Evolutionary conservation across 805 yeast genomes (phyloP).

Genomic region (Suhomyces prunicola): DNA sequence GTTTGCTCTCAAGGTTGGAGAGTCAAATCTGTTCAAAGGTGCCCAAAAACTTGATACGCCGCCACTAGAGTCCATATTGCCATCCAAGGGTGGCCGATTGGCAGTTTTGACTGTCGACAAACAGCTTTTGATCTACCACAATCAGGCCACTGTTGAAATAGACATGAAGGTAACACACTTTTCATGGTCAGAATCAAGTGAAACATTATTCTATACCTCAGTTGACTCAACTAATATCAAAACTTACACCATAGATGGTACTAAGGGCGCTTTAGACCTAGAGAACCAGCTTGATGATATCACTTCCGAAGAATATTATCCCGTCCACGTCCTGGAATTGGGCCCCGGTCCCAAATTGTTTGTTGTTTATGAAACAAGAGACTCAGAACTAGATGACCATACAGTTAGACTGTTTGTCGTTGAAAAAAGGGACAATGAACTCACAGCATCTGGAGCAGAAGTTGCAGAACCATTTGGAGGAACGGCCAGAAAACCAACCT

Average conservation of each 20-base stretch:
- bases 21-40: background rate
- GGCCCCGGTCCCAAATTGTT: conserved; percentile 8
- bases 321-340: conserved; percentile 1
- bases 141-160: background rate
- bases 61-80: background rate
- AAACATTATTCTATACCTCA: background rate
- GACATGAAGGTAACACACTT: background rate
- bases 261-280: background rate
- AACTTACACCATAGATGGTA: background rate
- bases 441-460: conserved; percentile 24
- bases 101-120: background rate
- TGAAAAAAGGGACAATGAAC: conserved; percentile 2
- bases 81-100: background rate
- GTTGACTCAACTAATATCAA: background rate
- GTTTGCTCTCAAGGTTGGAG: background rate
- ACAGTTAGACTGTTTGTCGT: conserved; percentile 24
- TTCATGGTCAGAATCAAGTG: background rate
- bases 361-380: conserved; percentile 23
- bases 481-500: conserved; percentile 36
- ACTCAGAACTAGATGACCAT: conserved; percentile 28
- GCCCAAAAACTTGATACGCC: background rate
- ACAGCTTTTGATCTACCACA: background rate
- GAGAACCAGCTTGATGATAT: background rate
- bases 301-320: background rate
- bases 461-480: conserved; percentile 52